Base-by-base conservation (phyloP, 352 stramenopile genomes). In the Phytophthora lateralis region DNA sequence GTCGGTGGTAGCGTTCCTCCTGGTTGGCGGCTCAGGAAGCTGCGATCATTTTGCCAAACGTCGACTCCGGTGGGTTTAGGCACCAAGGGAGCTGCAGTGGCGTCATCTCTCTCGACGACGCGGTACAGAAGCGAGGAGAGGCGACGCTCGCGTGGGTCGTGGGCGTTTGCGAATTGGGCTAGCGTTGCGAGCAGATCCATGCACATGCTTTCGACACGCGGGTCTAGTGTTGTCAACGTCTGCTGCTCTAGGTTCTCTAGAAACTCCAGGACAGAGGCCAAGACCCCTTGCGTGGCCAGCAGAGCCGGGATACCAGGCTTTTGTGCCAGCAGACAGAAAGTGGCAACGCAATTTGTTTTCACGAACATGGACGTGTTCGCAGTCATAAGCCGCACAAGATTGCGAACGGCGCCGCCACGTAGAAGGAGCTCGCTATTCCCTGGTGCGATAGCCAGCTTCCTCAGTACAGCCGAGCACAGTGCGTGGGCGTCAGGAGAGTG, bases 261-360 rank as follows among this genome's bases (percentile, higher is more conserved):
- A 12, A 87, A 68, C 46, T 81, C 71, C n/a, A 91, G 58, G 18
- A 85, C 68, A 14, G 71, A 69, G 2, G 77, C 73, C 34, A 90
- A 72, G 15, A 90, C 82, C 4, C 83, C 81, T 49, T 82, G 73
- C 0, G 79, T 74, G 4, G 79, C 80, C 10, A 93, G 50, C 7
- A 87, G 29, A 18, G 60, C 48, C 1, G 78, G 67, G 0, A 89
- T 69, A 7, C 73, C 72, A 1, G 69, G 53, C 26, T 85, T 80
- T 38, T 86, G 77, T 1, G 73, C 66, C 24, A 93, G 43, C 9
- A 84, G 63, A 43, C 79, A 88, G 35, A 93, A 85, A 1, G 73
- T 86, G 27, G 83, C 81, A 42, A 89, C 72, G 62, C 81, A 91
- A 51, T 93, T 90, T 41, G 70, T 78, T 57, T 86, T 82, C 17